Evolutionary conservation across 2,329 filamentous ascomycete species (phyloP), one percentile per base, ranked within the genome.

Genomic region (Falciphora oryzae): DNA sequence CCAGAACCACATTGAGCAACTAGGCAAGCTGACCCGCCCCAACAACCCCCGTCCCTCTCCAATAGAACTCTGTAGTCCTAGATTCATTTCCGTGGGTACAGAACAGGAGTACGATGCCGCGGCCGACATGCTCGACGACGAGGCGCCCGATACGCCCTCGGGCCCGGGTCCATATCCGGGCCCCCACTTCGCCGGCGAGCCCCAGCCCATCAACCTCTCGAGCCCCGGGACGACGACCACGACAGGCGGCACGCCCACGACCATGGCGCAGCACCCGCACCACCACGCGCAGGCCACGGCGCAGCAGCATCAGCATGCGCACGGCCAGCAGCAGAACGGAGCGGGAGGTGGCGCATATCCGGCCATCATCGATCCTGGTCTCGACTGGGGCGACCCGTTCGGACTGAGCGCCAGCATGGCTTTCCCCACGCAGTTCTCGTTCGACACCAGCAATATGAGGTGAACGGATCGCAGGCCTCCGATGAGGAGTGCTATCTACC

Each of bases 51-150:
- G 29, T 63, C 28, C 72, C 75, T 74, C 71, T 78, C 72, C 71
- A 73, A 82, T 83, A 80, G 83, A 84, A 79, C 81, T 85, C 75
- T 87, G 83, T 84, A 82, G 82, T 87, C 82, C 83, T 86, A 87
- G 83, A 80, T 83, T 89, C 81, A 90, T 85, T 14, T 82, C 75
- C 79, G 77, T 87, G 78, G 80, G 73, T 83, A 82, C 81, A 97
- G 94, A 98, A 81, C 93, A 96, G 84, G 94, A 98, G 81, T 98
- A 97, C 79, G 93, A 97, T 76, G 90, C 92, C 64, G 91, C 92
- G 79, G 86, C 86, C 75, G 92, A 94, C 72, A 91, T 96, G 83
- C 87, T 96, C 76, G 93, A 97, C 72, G 91, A 96, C 67, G 80
- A 56, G 25, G 53, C 61, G 38, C 56, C 88, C 69, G 89, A 92